These are phyloP conservation scores for Erythrobasidium hasegawianum DNA, from an alignment of 1,284 basidiomycete genomes.

Conservation along the genomic window DNA sequence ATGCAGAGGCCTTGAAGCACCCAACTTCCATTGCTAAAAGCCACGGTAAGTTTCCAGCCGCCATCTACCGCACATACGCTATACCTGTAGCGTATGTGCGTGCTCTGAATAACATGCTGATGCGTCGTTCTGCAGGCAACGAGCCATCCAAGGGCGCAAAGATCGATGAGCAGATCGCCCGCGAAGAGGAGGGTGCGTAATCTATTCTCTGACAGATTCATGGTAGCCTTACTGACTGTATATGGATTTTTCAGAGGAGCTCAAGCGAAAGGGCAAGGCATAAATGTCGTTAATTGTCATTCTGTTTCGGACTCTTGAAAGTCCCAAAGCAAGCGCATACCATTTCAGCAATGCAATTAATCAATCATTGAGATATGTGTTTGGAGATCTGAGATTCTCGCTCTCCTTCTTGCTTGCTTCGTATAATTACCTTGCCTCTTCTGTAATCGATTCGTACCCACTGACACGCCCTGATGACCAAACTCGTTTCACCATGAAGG, in stretches of 20 bases:
- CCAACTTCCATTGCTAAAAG: slow-evolving; percentile 14
- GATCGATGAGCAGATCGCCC: slow-evolving; percentile 26
- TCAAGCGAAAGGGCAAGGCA: slow-evolving; percentile 25
- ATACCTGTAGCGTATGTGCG: too few species aligned
- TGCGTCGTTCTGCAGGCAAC: slow-evolving; percentile 1
- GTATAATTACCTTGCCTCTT: neutral
- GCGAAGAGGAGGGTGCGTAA: slow-evolving; percentile 22
- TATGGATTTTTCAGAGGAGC: neutral
- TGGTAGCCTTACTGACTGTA: neutral
- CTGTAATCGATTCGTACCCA: too few species aligned
- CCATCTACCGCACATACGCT: neutral
- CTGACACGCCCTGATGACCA: neutral
- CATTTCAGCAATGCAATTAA: neutral
- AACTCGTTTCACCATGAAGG: slow-evolving; percentile 59
- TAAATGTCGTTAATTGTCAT: slow-evolving; percentile 4
- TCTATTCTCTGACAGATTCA: too few species aligned
- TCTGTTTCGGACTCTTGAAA: neutral
- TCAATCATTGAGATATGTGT: neutral
- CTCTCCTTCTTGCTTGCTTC: neutral
- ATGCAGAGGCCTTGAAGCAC: neutral
- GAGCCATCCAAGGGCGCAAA: slow-evolving; percentile 32
- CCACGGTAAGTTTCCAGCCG: neutral
- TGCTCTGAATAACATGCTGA: too few species aligned
- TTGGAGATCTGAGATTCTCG: too few species aligned
- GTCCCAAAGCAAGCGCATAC: neutral